Percentiles rank a stretch among this genome's conserved stretches.
These are phyloP conservation scores for Sordariomycetes sp. DNA, from an alignment of 2,329 filamentous ascomycete genomes.

Conservation along the genomic window DNA sequence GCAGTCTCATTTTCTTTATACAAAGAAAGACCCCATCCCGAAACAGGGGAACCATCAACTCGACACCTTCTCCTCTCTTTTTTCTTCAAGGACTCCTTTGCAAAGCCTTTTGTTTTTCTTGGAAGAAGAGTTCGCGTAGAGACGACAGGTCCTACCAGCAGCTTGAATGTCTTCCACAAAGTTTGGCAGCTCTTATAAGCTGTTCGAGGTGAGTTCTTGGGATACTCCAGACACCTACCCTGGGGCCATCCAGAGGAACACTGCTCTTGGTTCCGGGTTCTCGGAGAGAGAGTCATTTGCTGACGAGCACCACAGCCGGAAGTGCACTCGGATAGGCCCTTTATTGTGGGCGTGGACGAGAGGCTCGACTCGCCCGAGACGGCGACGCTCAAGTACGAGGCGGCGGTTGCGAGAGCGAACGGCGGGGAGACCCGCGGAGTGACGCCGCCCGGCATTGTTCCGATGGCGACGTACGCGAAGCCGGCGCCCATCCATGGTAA, in stretches of 20 bases:
- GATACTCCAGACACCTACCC: neutral
- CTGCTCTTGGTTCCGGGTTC: neutral
- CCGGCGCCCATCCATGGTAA: conserved; percentile 71
- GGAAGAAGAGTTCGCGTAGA: neutral
- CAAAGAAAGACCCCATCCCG: neutral
- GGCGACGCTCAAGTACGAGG: conserved; percentile 44
- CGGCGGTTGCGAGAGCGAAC: conserved; percentile 40
- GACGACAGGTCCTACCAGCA: conserved; percentile 15
- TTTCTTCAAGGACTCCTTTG: neutral
- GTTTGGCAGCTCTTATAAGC: conserved; percentile 43
- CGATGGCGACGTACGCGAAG: conserved; percentile 58
- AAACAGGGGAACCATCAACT: neutral
- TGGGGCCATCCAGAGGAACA: neutral
- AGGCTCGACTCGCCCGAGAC: conserved; percentile 47
- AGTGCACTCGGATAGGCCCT: conserved; percentile 42
- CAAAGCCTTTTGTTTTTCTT: neutral
- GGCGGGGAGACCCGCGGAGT: conserved; percentile 43
- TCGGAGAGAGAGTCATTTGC: conserved; percentile 5
- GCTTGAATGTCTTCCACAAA: conserved; percentile 49
- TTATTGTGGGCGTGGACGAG: conserved; percentile 44
- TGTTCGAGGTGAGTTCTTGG: conserved; percentile 41
- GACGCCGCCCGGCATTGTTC: conserved; percentile 33
- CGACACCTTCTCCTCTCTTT: neutral
- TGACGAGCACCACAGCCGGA: conserved; percentile 28
- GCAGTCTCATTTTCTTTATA: neutral